Evolutionary conservation across 768 basidiomycete genomes (phyloP).

Genomic region (Dentipellis sp.): DNA sequence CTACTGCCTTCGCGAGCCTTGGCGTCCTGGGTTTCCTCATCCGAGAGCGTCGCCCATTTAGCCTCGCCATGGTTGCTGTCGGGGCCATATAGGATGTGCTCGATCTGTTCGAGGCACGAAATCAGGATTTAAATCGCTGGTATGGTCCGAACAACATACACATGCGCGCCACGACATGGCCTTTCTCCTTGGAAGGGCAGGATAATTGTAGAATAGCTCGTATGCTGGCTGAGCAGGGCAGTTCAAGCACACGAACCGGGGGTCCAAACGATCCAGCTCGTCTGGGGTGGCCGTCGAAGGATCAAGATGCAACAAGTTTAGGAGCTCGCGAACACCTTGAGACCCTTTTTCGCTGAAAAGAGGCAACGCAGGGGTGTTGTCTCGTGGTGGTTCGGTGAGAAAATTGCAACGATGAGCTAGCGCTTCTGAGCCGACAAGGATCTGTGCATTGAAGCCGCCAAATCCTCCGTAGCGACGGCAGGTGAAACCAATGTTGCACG

Average conservation of each 20-base stretch:
- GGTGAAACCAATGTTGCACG: background rate
- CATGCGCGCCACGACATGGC: background rate
- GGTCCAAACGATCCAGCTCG: background rate
- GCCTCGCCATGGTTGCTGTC: background rate
- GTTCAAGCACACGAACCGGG: background rate
- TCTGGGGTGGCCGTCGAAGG: background rate
- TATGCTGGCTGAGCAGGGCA: background rate
- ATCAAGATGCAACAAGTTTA: background rate
- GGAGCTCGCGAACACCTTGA: background rate
- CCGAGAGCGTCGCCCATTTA: background rate
- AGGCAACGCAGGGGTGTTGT: background rate
- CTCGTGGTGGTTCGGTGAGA: background rate
- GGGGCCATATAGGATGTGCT: background rate
- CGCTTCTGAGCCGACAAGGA: background rate
- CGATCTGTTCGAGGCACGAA: background rate
- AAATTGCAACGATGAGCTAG: background rate
- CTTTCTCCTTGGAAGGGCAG: background rate
- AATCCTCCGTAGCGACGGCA: background rate
- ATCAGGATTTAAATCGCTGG: background rate
- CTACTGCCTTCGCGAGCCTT: background rate
- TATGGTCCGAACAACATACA: background rate
- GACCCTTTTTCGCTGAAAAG: background rate
- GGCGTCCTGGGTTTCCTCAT: background rate
- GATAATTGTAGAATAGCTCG: background rate
- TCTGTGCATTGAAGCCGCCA: background rate